Evolutionary conservation across 306 rosid species (phyloP).

Genomic region (Ammopiptanthus mongolicus): DNA sequence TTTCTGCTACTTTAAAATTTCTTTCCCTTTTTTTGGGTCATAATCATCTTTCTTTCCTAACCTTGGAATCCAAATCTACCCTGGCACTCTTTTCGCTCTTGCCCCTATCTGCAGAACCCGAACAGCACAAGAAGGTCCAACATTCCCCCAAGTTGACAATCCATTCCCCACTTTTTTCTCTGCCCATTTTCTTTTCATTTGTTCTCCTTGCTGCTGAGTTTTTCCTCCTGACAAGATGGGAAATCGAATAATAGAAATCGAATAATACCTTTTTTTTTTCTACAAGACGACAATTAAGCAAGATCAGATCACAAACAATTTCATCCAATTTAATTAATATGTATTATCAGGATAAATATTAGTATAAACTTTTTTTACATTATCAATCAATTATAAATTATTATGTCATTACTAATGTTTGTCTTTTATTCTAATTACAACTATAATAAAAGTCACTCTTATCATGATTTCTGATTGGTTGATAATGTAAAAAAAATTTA

Average conservation of each 20-base stretch:
- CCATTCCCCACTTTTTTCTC: background rate
- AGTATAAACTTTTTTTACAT: no score
- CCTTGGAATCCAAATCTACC: slow-evolving; percentile 38
- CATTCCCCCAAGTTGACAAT: slow-evolving; percentile 13
- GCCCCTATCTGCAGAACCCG: slow-evolving; percentile 21
- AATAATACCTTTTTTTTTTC: background rate
- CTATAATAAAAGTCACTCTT: no score
- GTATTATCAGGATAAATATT: no score
- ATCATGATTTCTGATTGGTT: no score
- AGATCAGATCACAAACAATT: background rate
- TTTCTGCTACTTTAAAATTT: slow-evolving; percentile 22
- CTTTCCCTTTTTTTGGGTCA: no score
- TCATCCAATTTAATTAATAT: background rate
- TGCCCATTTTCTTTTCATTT: slow-evolving; percentile 1
- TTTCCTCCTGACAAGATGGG: slow-evolving; percentile 14
- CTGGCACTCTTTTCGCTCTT: slow-evolving; percentile 22
- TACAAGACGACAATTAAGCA: background rate
- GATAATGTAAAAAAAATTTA: no score
- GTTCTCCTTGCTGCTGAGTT: slow-evolving; percentile 9
- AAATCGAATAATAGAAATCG: background rate
- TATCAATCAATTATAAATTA: no score
- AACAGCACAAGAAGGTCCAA: slow-evolving; percentile 19
- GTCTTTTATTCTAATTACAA: no score
- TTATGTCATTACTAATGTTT: no score
- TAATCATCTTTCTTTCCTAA: background rate